Evolutionary conservation across 2,329 filamentous ascomycete genomes (phyloP), one percentile per base, ranked within the genome.

Genomic region (Fusarium brevicatenulatum): DNA sequence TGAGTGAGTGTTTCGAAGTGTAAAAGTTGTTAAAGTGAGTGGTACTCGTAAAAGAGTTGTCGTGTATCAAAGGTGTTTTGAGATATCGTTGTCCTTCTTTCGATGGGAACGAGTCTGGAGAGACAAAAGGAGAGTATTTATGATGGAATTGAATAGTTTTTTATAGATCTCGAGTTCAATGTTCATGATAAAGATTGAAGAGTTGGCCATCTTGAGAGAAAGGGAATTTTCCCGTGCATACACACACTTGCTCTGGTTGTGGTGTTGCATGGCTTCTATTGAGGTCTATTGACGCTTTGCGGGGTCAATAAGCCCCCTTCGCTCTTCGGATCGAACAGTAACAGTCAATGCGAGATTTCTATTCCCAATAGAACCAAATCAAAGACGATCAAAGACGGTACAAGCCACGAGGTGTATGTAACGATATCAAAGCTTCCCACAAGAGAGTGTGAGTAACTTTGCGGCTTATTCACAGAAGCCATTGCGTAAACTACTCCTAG

Each of bases 51-150:
- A 60, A 62, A 42, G 52, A 56, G 40, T 71, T 59, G 54, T 56
- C 47, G 69, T 76, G 69, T 76, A 69, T 72, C 64, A 66, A 58
- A 67, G 60, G 68, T 54, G 34, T 57, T 46, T 65, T 69, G 66
- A 68, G 66, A 66, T 66, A 46, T 65, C 54, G 69, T 72, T 47
- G 55, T 68, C 69, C 63, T 75, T 68, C 66, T 68, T 71, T 68
- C 69, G 70, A 70, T 75, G 68, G 70, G 65, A 67, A 74, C 68
- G 69, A 78, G 72, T 63, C 72, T 78, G 76, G 43, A 54, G 71
- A 39, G 37, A 70, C 32, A 60, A 76, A 50, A 50, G 44, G 57
- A 39, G 55, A 43, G 46, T 43, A 53, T 53, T 57, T 55, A 43
- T 63, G 53, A 43, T 53, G 42, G 59, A 66, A 55, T 32, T 11